These are phyloP conservation scores for Podaxis carcinomalis DNA, from an alignment of 768 basidiomycete species.

Conservation along the genomic window DNA sequence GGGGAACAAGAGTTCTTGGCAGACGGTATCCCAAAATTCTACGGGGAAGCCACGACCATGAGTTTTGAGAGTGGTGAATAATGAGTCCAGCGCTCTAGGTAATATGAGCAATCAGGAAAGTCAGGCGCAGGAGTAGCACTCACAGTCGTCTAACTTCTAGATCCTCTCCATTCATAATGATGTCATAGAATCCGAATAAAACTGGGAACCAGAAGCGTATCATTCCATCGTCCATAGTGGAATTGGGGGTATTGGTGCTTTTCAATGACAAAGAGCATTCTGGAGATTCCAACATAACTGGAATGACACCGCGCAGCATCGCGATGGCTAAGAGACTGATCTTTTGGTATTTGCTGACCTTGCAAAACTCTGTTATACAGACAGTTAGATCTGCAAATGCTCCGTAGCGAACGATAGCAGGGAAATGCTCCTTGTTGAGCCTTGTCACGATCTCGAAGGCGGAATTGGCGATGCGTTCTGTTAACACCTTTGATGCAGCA, in stretches of 20 bases:
- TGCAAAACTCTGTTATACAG: conserved; percentile 98
- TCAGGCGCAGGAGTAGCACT: conserved; percentile 27
- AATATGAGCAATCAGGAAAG: conserved; percentile 10
- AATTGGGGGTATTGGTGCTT: conserved; percentile 14
- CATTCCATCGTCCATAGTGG: conserved; percentile 72
- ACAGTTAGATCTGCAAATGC: conserved; percentile 95
- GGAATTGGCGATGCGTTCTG: conserved; percentile 87
- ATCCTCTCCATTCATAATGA: conserved; percentile 99
- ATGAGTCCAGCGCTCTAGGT: conserved; percentile 87
- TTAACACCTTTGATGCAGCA: conserved; percentile 82
- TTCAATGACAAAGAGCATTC: conserved; percentile 43
- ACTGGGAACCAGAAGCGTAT: conserved; percentile 97
- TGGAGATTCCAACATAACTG: conserved; percentile 82
- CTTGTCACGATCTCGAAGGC: conserved; percentile 95
- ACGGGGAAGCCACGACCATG: conserved; percentile 82
- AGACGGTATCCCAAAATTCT: conserved; percentile 98
- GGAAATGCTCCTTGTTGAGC: conserved; percentile 87
- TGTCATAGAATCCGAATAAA: conserved; percentile 97
- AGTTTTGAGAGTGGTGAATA: conserved; percentile 90
- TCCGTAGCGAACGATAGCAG: conserved; percentile 87
- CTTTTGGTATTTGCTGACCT: conserved; percentile 99
- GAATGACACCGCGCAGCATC: conserved; percentile 91
- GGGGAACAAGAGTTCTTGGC: conserved; percentile 94
- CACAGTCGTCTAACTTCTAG: conserved; percentile 95
- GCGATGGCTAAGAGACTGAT: conserved; percentile 94